Evolutionary conservation across 495 filamentous ascomycete species (phyloP).

Genomic region (Hypomontagnella submonticulosa): DNA sequence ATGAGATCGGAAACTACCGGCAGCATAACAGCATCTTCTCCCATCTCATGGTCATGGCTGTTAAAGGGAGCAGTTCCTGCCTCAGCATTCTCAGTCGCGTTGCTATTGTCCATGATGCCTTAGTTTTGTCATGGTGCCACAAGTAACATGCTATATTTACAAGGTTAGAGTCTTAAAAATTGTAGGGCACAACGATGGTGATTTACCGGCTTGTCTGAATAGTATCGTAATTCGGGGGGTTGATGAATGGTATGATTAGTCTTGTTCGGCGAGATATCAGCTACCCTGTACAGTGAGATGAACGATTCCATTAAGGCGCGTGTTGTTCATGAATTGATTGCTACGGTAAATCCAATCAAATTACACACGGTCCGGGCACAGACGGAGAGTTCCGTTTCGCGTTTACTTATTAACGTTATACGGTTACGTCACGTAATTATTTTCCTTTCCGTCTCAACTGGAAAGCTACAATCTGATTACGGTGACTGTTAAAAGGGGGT

Average conservation of each 20-base stretch:
- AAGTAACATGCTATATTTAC: conserved; percentile 4
- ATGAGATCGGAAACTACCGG: conserved; percentile 37
- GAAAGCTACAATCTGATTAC: no score
- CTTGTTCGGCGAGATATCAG: not conserved
- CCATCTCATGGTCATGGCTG: conserved; percentile 10
- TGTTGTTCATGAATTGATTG: no score
- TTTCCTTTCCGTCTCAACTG: no score
- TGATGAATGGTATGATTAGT: no score
- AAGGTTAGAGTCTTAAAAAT: not conserved
- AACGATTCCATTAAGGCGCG: conserved; percentile 4
- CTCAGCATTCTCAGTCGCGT: not conserved
- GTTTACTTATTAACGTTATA: no score
- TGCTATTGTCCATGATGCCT: conserved; percentile 22
- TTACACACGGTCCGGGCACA: not conserved
- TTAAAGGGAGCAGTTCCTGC: not conserved
- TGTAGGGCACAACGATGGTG: no score
- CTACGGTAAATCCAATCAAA: not conserved
- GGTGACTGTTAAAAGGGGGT: not conserved
- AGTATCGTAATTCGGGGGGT: no score
- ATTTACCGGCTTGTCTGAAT: no score
- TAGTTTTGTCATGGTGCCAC: conserved; percentile 13
- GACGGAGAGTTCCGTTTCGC: no score
- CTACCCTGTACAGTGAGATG: not conserved
- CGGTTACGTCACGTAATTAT: no score
- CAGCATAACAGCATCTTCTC: conserved; percentile 16